Evolutionary conservation across 2,329 filamentous ascomycete species (phyloP).

Genomic region (Davidsoniella australis): DNA sequence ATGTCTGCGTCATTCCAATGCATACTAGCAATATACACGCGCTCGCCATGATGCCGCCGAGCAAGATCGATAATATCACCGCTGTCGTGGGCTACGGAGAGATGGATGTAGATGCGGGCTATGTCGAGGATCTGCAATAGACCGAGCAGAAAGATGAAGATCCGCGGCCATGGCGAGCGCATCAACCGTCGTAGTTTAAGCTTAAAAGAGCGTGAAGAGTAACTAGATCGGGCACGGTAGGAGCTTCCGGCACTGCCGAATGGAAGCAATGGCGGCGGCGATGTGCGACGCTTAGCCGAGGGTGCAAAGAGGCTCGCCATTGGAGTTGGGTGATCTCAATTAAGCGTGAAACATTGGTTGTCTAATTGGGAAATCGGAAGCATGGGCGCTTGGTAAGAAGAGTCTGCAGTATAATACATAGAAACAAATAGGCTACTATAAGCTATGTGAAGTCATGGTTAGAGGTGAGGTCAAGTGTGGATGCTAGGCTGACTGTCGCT

Average conservation of each 20-base stretch:
- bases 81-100: constrained; percentile 13
- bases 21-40: constrained; percentile 51
- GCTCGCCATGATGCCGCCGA: constrained; percentile 19
- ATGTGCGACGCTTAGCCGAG: constrained; percentile 6
- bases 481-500: neutral
- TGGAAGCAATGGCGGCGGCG: constrained; percentile 10
- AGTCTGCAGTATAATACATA: too few species aligned
- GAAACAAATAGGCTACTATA: too few species aligned
- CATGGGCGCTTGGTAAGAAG: too few species aligned
- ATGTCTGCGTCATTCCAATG: constrained; percentile 51
- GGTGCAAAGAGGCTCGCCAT: constrained; percentile 1
- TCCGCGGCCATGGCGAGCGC: constrained; percentile 21
- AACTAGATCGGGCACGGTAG: neutral
- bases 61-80: constrained; percentile 9
- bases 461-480: constrained; percentile 6
- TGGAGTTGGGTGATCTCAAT: neutral
- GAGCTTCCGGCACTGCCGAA: constrained; percentile 7
- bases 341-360: neutral
- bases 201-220: constrained; percentile 11
- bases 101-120: constrained; percentile 22
- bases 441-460: neutral
- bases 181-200: constrained; percentile 23
- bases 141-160: constrained; percentile 21
- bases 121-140: constrained; percentile 25
- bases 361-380: too few species aligned